Evolutionary conservation across 2,329 filamentous ascomycete genomes (phyloP).

Genomic region (Colletotrichum plurivorum): DNA sequence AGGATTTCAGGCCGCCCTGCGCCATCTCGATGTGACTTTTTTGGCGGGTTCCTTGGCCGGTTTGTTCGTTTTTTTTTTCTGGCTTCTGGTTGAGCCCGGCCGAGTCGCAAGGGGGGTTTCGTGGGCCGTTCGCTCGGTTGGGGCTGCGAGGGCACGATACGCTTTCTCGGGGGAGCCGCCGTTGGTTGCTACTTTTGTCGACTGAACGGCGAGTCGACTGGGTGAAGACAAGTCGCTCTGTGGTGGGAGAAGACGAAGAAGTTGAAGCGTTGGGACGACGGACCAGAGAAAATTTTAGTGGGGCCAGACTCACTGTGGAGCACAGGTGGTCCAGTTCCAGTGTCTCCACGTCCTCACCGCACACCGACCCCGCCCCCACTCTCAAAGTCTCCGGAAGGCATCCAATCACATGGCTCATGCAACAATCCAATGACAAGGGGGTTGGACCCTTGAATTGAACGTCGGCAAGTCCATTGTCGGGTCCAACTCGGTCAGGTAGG

Average conservation of each 20-base stretch:
- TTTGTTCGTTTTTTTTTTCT: background rate
- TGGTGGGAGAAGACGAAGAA: background rate
- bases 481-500: too few species aligned
- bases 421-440: too few species aligned
- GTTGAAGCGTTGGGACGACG: background rate
- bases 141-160: background rate
- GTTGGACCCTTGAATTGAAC: too few species aligned
- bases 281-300: conserved; percentile 18
- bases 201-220: background rate
- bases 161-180: too few species aligned
- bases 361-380: conserved; percentile 14
- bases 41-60: too few species aligned
- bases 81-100: background rate
- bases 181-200: background rate
- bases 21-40: conserved; percentile 57
- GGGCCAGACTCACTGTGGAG: background rate
- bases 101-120: background rate
- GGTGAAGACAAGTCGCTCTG: background rate
- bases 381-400: background rate
- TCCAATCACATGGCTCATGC: background rate
- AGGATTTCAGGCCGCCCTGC: conserved; percentile 68
- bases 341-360: conserved; percentile 4
- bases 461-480: too few species aligned
- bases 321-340: too few species aligned
- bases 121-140: background rate